A percentile compares a stretch with the other conserved stretches of the same genome.
Evolutionary conservation across 768 basidiomycete genomes (phyloP).

Genomic region (Macrolepiota fuliginosa): DNA sequence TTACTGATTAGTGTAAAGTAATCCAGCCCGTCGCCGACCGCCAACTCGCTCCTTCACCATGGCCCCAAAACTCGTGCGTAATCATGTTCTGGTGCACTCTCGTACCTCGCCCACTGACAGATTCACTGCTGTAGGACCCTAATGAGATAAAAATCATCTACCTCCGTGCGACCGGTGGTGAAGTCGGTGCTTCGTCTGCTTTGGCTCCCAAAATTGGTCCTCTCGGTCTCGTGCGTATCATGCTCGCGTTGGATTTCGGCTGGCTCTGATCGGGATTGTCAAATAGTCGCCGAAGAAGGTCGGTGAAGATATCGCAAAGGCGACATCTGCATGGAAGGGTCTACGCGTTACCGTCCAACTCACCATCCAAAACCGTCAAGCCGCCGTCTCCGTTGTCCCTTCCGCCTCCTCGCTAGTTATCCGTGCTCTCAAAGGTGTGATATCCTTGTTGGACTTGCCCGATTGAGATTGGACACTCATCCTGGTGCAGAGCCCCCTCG

Average conservation of each 20-base stretch:
- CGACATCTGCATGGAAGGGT: conserved; percentile 98
- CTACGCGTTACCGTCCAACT: conserved; percentile 98
- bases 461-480: neutral
- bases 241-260: neutral
- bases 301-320: conserved; percentile 99
- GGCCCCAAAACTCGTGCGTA: conserved; percentile 23
- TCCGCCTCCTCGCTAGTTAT: conserved; percentile 98
- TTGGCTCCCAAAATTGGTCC: conserved; percentile 99
- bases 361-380: conserved; percentile 99
- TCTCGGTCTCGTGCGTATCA: conserved; percentile 85
- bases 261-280: conserved; percentile 3
- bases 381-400: conserved; percentile 92
- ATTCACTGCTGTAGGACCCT: conserved; percentile 75
- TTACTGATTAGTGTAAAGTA: conserved; percentile 2
- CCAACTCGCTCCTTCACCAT: conserved; percentile 21
- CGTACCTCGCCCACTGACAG: conserved; percentile 13
- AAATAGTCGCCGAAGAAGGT: conserved; percentile 98
- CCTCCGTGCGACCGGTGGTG: conserved; percentile 97
- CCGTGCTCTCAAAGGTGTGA: conserved; percentile 92
- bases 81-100: neutral
- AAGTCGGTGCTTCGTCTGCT: conserved; percentile 98
- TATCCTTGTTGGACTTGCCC: neutral
- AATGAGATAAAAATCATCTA: conserved; percentile 99
- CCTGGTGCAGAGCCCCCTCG: conserved; percentile 82
- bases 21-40: conserved; percentile 12